Base-by-base conservation (phyloP, 495 filamentous ascomycete genomes). In the Chaetomidium leptoderma region DNA sequence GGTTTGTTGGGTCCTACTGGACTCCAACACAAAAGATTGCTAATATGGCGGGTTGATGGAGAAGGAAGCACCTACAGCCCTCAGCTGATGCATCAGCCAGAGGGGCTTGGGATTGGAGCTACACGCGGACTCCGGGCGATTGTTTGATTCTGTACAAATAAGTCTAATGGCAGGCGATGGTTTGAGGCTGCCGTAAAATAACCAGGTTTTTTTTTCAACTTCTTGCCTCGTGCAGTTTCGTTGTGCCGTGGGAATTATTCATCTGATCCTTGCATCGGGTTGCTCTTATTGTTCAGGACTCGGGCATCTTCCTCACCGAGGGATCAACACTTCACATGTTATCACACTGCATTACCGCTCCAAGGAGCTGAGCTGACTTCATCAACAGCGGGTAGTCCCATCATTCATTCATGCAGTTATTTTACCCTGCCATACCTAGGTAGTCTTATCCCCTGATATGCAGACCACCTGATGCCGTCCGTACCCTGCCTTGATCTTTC, bases 331-430 rank as follows among this genome's bases (percentile, higher is more conserved):
- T 33, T 33, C 40, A 19, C 36, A 17, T 44, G 3, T 44, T 44
- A 42, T 23, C 32, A 33, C 39, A 42, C 2, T 24, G 21, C 24
- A 44, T 44, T 44, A 21, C 44, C 16, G 16, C 26, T 29, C n/a
- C 27, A 24, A 47, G 14, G 6, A 17, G 33, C 11, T 1, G 4
- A 40, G 8, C 7, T 19, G 26, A 30, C 26, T 53, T 55, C 2
- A 19, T 55, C 29, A 23, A 46, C 53, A 39, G 4, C 43, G 37
- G 30, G 32, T 14, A 46, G 23, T 36, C 53, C n/a, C 32, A 46
- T 55, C 53, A 46, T 46, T 45, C 52, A 54, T 46, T 55, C 30
- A 35, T 45, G 29, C 52, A 45, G 42, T 36, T 26, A 9, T 46
- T 33, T 29, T 35, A 35, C 42, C 40, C 53, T 55, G 32, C 29